Conservation (phyloP, 2,329 filamentous ascomycete species). For the Alternaria dauci region DNA sequence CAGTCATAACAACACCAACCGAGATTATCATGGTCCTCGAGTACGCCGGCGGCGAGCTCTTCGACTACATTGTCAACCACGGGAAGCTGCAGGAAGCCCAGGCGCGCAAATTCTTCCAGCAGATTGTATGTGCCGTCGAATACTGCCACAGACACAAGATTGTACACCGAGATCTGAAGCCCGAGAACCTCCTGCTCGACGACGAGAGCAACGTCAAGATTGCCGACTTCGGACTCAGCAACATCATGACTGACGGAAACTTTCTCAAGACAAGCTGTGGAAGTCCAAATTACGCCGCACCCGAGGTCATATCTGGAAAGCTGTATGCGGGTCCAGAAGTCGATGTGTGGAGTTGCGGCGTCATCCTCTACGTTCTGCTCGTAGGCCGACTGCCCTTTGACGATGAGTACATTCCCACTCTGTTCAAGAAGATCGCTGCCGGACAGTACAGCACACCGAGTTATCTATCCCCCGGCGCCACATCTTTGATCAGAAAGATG, state of each 20-base stretch:
- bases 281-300: constrained; percentile 96
- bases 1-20: constrained; percentile 90
- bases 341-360: constrained; percentile 96
- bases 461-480: constrained; percentile 87
- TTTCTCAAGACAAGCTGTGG: constrained; percentile 99
- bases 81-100: constrained; percentile 90
- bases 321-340: constrained; percentile 97
- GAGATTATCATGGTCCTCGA: constrained; percentile 99
- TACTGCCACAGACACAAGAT: constrained; percentile 99
- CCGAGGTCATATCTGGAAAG: constrained; percentile 97
- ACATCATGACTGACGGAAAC: constrained; percentile 99
- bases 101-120: constrained; percentile 98
- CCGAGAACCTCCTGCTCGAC: constrained; percentile 94
- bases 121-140: constrained; percentile 98
- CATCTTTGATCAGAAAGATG: constrained; percentile 87
- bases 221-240: constrained; percentile 97
- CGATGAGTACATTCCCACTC: constrained; percentile 95
- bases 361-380: constrained; percentile 77
- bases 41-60: constrained; percentile 94
- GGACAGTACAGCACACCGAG: constrained; percentile 92
- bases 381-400: constrained; percentile 85
- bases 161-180: constrained; percentile 95
- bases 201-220: constrained; percentile 98
- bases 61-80: constrained; percentile 96
- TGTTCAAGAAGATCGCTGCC: constrained; percentile 97